Conservation (phyloP, 495 filamentous ascomycete genomes). For the Aspergillus nidulans region DNA sequence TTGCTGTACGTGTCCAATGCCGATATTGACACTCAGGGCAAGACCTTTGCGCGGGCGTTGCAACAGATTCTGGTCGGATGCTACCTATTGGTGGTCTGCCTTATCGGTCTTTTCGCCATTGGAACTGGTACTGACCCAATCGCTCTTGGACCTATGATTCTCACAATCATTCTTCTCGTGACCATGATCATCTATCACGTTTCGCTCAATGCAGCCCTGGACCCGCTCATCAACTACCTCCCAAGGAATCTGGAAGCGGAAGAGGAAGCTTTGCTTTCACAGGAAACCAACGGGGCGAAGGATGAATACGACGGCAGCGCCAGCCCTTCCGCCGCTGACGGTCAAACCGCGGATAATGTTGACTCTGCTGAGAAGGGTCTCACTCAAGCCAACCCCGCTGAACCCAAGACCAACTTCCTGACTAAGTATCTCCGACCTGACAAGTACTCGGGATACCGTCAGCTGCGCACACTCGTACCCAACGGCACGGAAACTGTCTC, state of each 20-base stretch:
- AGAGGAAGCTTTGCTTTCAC: constrained; percentile 59
- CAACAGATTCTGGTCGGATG: constrained; percentile 88
- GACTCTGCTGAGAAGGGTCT: constrained; percentile 39
- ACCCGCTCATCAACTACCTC: constrained; percentile 77
- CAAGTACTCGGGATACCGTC: constrained; percentile 65
- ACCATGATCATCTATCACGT: constrained; percentile 80
- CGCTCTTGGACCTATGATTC: constrained; percentile 66
- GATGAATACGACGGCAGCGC: constrained; percentile 27
- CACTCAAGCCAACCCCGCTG: constrained; percentile 20
- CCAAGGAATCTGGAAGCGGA: constrained; percentile 61
- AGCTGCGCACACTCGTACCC: constrained; percentile 69
- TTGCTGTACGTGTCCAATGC: constrained; percentile 86
- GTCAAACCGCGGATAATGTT: constrained; percentile 17
- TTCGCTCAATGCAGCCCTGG: constrained; percentile 70
- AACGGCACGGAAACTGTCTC: constrained; percentile 39
- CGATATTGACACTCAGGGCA: constrained; percentile 83
- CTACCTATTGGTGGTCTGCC: constrained; percentile 77
- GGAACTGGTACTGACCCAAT: constrained; percentile 52
- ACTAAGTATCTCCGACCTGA: constrained; percentile 75
- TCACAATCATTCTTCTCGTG: constrained; percentile 79
- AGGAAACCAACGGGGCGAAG: constrained; percentile 20
- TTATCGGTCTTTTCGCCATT: constrained; percentile 87
- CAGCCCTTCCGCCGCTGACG: constrained; percentile 14
- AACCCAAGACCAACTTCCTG: constrained; percentile 54
- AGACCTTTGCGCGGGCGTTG: constrained; percentile 80